Evolutionary conservation across 2,329 filamentous ascomycete species (phyloP), one percentile per base, ranked within the genome.

Genomic region (Alternaria sp.): DNA sequence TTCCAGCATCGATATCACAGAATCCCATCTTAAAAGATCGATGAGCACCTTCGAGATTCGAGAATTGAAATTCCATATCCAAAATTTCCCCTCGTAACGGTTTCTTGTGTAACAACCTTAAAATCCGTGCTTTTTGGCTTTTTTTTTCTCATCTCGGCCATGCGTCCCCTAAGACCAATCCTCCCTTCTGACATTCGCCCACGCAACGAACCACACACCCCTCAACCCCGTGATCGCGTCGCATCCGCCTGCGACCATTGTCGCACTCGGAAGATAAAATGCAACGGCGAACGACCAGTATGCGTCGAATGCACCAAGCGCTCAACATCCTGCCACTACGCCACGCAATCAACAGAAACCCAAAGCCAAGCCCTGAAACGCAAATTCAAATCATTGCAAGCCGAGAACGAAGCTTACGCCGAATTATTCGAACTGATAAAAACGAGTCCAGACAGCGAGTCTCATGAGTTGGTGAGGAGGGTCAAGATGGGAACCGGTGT

Each of bases 341-440:
- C 53, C 11, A 40, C 49, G 24, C 37, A 9, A 5, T 51, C 54
- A 13, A 31, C 51, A 2, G 54, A 55, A 23, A 50, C 55, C 14
- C 51, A 61, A 26, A 52, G 58, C 13, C 62, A 63, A 17, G 62
- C 62, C 0, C 26, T 62, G 1, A 66, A 66, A 33, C 61, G 63
- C 24, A 67, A 56, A 44, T 56, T 64, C 28, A 56, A 58, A 41
- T 24, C 29, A 1, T 41, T 67, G 9, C 54, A 58, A 33, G 46
- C 46, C 13, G 58, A 62, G 17, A 62, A 63, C 39, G 55, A 59
- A 6, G 58, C 46, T 0, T 65, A 68, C 21, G 51, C 57, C 13
- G 62, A 68, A 34, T 28, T 66, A 3, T 61, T 66, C 41, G 26
- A 50, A 8, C 41, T 67, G 10, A 54, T 67, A 10, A 48, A 56